Base-by-base conservation (phyloP, 257 asterid genomes). In the Lycium barbarum region DNA sequence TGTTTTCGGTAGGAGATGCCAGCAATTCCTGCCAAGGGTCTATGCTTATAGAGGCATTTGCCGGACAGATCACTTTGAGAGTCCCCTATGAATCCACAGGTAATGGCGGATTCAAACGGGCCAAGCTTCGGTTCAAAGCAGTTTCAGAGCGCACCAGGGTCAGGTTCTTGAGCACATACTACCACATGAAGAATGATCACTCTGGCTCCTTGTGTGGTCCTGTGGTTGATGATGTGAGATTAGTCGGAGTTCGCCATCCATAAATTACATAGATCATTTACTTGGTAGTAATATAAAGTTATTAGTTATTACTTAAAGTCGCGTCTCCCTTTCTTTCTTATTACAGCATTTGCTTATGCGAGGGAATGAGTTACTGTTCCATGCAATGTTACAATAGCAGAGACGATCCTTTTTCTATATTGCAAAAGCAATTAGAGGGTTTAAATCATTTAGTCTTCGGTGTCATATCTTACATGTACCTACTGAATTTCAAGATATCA, bases 121-220 rank as follows among this genome's bases (percentile, higher is more conserved):
- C 90, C n/a, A 88, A 54, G 54, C 92, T 91, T 49, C 90, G 91
- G 84, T 95, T 94, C 17, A 87, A 26, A 40, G 97, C 97, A 0
- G 70, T 72, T 15, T 74, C 86, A 0, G 3, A 49, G 0, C 90
- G 90, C 11, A 92, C 97, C 1, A 89, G 93, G 72, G 83, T 95
- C 51, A 90, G 97, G 79, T 94, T 95, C 80, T 72, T 93, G 91
- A 95, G 99, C 91, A 79, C 88, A 1, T 89, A 81, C 68, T 94
- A 95, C 74, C 96, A 93, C 47, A 94, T 87, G 91, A 92, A 90
- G 91, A 94, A 90, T 79, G 99, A 95, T 18, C 85, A 66, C 45
- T 78, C 97, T 0, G 99, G 98, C 9, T 55, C 97, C 10, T 62
- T 95, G 58, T 95, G 99, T 82, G 98, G 99, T 61, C 99, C 99